A percentile compares a stretch with the other conserved stretches of the same genome.
phyloP scores from a whole-genome alignment of 768 basidiomycete species.

The Trametes cingulata region DNA sequence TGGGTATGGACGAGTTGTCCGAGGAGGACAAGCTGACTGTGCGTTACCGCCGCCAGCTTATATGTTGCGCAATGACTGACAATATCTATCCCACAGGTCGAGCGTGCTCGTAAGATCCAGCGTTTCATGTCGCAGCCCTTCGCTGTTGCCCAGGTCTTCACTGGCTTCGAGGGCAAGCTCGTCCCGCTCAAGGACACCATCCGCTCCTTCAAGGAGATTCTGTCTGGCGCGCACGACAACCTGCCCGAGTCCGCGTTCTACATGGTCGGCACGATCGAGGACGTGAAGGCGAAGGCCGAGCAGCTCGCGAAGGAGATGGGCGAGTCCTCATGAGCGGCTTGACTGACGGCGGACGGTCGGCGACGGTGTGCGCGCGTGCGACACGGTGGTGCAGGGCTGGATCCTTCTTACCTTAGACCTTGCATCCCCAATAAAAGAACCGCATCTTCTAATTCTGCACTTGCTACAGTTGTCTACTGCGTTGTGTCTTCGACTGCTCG shows the following conservation, averaged over 20 bases:
- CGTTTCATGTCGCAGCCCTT: constrained; percentile 99
- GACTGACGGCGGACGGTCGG: constrained; percentile 1
- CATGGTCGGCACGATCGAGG: constrained; percentile 97
- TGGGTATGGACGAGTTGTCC: constrained; percentile 99
- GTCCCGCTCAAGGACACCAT: constrained; percentile 95
- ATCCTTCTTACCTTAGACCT: constrained; percentile 21
- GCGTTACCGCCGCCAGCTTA: constrained; percentile 35
- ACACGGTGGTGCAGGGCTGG: constrained; percentile 21
- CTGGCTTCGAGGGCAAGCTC: constrained; percentile 97
- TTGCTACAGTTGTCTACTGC: background rate
- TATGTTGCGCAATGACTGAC: background rate
- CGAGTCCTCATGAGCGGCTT: constrained; percentile 35
- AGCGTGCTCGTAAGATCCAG: constrained; percentile 97
- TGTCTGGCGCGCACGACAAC: constrained; percentile 82
- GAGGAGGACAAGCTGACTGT: constrained; percentile 99
- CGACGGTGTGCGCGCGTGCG: constrained; percentile 12
- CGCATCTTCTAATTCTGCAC: constrained; percentile 19
- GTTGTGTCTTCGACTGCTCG: background rate
- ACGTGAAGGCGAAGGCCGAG: constrained; percentile 96
- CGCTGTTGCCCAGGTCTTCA: constrained; percentile 99
- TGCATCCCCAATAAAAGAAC: constrained; percentile 23
- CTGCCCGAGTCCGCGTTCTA: constrained; percentile 98
- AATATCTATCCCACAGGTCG: constrained; percentile 60
- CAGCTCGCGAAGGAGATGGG: constrained; percentile 94
- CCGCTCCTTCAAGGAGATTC: constrained; percentile 97